Evolutionary conservation across 163 green algal species (phyloP), one percentile per base, ranked within the genome.

Genomic region (Scenedesmus sp.): DNA sequence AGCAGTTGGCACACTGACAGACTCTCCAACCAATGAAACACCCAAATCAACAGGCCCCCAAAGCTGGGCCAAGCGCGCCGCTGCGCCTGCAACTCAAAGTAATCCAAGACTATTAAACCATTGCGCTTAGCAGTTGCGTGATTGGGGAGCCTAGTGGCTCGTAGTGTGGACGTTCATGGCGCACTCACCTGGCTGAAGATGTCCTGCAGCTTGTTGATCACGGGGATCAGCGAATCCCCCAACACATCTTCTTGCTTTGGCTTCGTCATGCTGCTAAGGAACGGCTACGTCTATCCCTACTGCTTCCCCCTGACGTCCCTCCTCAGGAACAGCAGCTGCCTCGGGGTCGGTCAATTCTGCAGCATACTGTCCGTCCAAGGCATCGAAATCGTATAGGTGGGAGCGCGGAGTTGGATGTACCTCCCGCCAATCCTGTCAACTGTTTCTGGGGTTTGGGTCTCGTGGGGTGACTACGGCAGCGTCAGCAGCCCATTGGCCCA

Each of bases 171-270:
- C 54, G 57, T 86, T 79, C 6, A 18, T 62, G 12, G 84, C 83
- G n/a, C 34, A 84, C 59, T 8, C 81, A 97, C 97, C 96, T 98
- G 96, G 59, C 92, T 96, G 89, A 99, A 99, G 20, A 99, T 98
- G 87, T 99, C 98, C 87, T 99, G 98, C 2, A 99, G 94, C 87
- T 95, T 96, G 94, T 99, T 99, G 74, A 99, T 98, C 8, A 97
- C 94, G 1, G 98, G 98, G 23, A 99, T 99, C 3, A 99, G 92
- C 4, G 93, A 95, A 26, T 99, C 95, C 0, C 98, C 98, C 15
- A 99, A 92, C 3, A 90, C 83, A 60, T 88, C 82, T 52, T 79
- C 70, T 7, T 79, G 70, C 70, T 79, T 46, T 79, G 3, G 20
- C 70, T 79, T 79, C 70, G 70, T 79, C 70, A 79, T 79, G 18